Conservation (phyloP, 192 early-diverging fungal species). For the Podila epigama region DNA sequence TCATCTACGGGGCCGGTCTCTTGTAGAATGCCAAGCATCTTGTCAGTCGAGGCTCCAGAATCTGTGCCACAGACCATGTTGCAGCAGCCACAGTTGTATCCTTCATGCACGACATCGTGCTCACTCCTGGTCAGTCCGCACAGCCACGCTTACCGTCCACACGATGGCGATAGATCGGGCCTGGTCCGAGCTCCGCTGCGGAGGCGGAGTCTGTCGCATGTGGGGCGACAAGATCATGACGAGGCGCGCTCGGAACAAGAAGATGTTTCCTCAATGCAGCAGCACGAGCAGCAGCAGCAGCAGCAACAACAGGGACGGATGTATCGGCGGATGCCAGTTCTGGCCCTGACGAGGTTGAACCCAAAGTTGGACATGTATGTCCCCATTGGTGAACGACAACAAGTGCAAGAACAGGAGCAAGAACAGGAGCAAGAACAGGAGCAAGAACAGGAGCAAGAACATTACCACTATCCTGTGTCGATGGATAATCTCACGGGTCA, state of each 20-base stretch:
- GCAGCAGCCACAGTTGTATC: not conserved
- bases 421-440: not conserved
- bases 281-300: not conserved
- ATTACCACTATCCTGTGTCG: no score
- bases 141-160: no score
- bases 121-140: conserved; percentile 16
- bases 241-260: not conserved
- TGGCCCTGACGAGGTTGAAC: conserved; percentile 29
- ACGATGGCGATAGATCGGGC: not conserved
- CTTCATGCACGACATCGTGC: conserved; percentile 19
- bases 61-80: not conserved
- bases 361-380: conserved; percentile 25
- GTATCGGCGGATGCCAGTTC: not conserved
- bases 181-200: not conserved
- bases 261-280: not conserved
- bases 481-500: no score
- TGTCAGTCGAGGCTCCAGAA: no score
- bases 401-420: not conserved
- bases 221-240: not conserved
- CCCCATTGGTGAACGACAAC: not conserved
- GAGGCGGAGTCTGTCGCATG: conserved; percentile 22
- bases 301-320: not conserved
- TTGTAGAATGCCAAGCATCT: no score
- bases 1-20: no score
- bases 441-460: not conserved